Base-by-base conservation (phyloP, 2,329 filamentous ascomycete species). In the Didymella pinodella region DNA sequence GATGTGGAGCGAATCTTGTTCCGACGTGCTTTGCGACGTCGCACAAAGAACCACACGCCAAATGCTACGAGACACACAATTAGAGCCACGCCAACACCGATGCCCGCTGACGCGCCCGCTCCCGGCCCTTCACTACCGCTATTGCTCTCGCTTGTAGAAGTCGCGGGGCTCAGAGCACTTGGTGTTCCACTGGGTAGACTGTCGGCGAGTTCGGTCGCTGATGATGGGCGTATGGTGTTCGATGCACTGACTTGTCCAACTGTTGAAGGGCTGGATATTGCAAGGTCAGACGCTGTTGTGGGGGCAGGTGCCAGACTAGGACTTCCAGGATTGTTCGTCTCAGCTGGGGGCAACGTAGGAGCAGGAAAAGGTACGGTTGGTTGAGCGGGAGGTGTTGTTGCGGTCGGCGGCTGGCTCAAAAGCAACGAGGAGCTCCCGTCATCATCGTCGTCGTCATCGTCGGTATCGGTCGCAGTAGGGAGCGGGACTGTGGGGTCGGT, bases 31-130 rank as follows among this genome's bases (percentile, higher is more conserved):
- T 54, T 54, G 28, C 61, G 61, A 25, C 61, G 59, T 14, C 65
- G 62, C 16, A 61, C 12, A 32, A 55, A 59, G 29, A 64, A 52
- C 62, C 65, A 69, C 18, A 40, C 49, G 31, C 49, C 61, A 3
- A 64, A 46, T 14, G 57, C 46, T 34, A 63, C 45, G 28, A 66
- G 26, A 32, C 66, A 61, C 5, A 65, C 44, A 7, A 50, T 44
- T 2, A 64, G 11, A 4, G 65, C 63, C n/a, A 64, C 60, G 38
- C 59, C 67, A 22, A 67, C 36, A 25, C 67, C 67, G 16, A 68
- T 63, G 10, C 67, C 65, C 14, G 59, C 60, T 25, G 60, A 57
- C n/a, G 61, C 58, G 10, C 56, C 65, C n/a, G 48, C 26, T 18
- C 59, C 53, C 7, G 67, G 54, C n/a, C 54, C 53, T 5, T 22